phyloP scores from a whole-genome alignment of 2,329 filamentous ascomycete genomes.

The Colletotrichum agaves region DNA sequence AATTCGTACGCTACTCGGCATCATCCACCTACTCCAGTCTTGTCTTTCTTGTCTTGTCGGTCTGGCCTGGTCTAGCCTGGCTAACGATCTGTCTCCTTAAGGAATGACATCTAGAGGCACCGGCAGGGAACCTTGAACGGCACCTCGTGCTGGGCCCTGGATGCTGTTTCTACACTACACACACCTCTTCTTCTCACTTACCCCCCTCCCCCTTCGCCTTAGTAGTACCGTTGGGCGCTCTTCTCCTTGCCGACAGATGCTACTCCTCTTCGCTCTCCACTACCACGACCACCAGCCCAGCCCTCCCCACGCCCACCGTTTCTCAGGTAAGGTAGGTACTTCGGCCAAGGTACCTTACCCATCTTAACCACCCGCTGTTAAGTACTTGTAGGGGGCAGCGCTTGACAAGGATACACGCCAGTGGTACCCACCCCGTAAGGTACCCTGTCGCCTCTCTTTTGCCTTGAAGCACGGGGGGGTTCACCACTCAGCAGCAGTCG shows the following conservation, averaged over 20 bases:
- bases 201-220: slow-evolving; percentile 1
- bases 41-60: background rate
- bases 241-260: slow-evolving; percentile 27
- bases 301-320: slow-evolving; percentile 1
- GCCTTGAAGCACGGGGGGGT: slow-evolving; percentile 20
- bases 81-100: background rate
- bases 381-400: slow-evolving; percentile 1
- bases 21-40: background rate
- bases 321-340: background rate
- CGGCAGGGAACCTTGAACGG: background rate
- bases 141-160: background rate
- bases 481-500: slow-evolving; percentile 7
- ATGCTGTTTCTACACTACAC: background rate
- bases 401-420: slow-evolving; percentile 7
- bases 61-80: background rate
- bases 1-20: too few relatives aligned
- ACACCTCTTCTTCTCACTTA: background rate
- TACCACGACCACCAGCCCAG: slow-evolving; percentile 5
- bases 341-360: slow-evolving; percentile 24
- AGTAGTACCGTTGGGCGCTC: slow-evolving; percentile 1
- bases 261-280: slow-evolving; percentile 2
- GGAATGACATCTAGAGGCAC: background rate
- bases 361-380: slow-evolving; percentile 3
- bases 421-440: background rate
- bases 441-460: slow-evolving; percentile 27